These are phyloP conservation scores for Epichloe baconii DNA, from an alignment of 2,329 filamentous ascomycete genomes.

Conservation along the genomic window DNA sequence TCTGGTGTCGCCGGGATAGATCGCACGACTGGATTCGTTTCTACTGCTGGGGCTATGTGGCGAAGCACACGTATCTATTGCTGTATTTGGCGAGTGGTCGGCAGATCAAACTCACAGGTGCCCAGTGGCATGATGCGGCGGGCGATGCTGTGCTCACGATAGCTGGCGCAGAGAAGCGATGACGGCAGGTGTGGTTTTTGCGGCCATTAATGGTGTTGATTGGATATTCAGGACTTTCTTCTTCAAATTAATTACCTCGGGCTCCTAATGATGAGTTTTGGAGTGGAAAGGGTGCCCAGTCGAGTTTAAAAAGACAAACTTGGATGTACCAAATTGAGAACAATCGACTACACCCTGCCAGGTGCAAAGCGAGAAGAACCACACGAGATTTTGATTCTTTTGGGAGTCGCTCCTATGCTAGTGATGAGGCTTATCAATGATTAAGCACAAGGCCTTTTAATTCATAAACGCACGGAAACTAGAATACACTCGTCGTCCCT, in stretches of 20 bases:
- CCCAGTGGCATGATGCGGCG: constrained; percentile 54
- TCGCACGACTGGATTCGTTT: constrained; percentile 40
- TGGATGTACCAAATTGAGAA: too few species aligned
- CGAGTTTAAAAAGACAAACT: too few species aligned
- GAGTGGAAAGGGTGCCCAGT: too few species aligned
- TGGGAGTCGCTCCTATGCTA: too few species aligned
- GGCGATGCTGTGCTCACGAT: constrained; percentile 38
- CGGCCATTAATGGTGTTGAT: neutral
- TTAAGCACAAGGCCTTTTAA: too few species aligned
- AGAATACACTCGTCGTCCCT: neutral
- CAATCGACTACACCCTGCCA: too few species aligned
- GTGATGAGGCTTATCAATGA: too few species aligned
- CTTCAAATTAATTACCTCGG: too few species aligned
- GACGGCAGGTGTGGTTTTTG: neutral
- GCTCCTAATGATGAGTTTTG: too few species aligned
- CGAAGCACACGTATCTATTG: constrained; percentile 60
- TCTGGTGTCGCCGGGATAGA: constrained; percentile 38
- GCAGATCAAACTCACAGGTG: constrained; percentile 41
- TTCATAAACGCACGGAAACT: too few species aligned
- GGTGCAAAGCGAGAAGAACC: too few species aligned
- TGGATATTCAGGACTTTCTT: neutral
- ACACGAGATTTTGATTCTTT: too few species aligned
- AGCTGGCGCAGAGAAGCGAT: constrained; percentile 9
- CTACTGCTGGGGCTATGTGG: constrained; percentile 68
- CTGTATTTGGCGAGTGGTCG: constrained; percentile 60